Evolutionary conservation across 129 eudicot genomes (phyloP).

Genomic region (Pulicaria dysenterica): DNA sequence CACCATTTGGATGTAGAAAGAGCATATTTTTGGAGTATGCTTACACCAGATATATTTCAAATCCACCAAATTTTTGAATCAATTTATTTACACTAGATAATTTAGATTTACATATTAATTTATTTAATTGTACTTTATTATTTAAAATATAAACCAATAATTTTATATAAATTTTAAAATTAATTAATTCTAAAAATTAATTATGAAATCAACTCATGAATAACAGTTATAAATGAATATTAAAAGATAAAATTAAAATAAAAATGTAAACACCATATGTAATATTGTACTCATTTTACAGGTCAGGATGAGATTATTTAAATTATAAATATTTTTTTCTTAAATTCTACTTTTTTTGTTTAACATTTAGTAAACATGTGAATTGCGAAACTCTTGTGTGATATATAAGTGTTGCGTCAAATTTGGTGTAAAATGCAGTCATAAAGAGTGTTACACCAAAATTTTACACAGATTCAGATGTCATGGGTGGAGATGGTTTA

Average conservation of each 20-base stretch:
- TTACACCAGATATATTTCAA: not conserved
- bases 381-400: not conserved
- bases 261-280: not conserved
- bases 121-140: not conserved
- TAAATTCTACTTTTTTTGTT: not conserved
- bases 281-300: not conserved
- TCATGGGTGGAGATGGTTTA: slow-evolving; percentile 1
- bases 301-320: slow-evolving; percentile 1
- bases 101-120: slow-evolving; percentile 2
- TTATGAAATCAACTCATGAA: not conserved
- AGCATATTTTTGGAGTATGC: not conserved
- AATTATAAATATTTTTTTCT: not conserved
- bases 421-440: not conserved
- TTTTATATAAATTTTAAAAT: not conserved
- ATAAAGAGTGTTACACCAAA: not conserved
- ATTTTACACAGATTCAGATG: not conserved
- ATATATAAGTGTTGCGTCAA: not conserved
- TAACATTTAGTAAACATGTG: not conserved
- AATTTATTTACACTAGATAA: not conserved
- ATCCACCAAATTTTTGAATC: not conserved
- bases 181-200: not conserved
- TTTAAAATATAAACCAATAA: not conserved
- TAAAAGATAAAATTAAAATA: too few species aligned
- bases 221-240: not conserved
- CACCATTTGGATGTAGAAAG: not conserved